A percentile compares a stretch with the other conserved stretches of the same genome.
phyloP scores from a whole-genome alignment of 1,284 basidiomycete species.

The Ustilago cynodontis region DNA sequence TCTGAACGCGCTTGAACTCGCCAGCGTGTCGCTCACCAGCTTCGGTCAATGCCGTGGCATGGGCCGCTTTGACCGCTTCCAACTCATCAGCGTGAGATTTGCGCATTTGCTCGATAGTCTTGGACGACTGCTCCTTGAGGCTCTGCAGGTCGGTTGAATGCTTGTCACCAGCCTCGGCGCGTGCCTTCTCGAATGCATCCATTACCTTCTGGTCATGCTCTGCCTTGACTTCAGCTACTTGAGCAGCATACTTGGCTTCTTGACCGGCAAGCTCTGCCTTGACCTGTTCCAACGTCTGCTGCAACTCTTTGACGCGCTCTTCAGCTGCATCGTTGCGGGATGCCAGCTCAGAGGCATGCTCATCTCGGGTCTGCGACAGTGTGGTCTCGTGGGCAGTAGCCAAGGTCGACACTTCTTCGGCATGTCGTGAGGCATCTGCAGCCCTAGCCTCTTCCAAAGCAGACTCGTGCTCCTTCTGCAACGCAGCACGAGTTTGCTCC shows the following conservation, averaged over 20 bases:
- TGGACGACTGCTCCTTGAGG: constrained; percentile 42
- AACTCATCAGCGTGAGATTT: constrained; percentile 50
- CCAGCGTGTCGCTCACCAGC: constrained; percentile 25
- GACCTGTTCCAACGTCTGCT: constrained; percentile 35
- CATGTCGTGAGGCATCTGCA: constrained; percentile 24
- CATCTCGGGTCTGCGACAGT: constrained; percentile 21
- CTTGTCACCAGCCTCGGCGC: constrained; percentile 49
- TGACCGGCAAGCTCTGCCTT: constrained; percentile 43
- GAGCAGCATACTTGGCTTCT: constrained; percentile 43
- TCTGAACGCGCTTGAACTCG: constrained; percentile 42
- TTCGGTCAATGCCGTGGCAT: constrained; percentile 35
- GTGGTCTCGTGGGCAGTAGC: constrained; percentile 34
- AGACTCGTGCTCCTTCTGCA: constrained; percentile 30
- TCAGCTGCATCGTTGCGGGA: constrained; percentile 34
- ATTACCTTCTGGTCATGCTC: constrained; percentile 52
- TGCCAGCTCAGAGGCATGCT: constrained; percentile 34
- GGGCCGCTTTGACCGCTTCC: constrained; percentile 30
- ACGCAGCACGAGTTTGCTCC: constrained; percentile 19
- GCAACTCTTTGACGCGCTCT: constrained; percentile 34
- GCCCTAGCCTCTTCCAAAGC: constrained; percentile 29
- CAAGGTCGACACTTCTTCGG: constrained; percentile 31
- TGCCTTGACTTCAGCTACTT: constrained; percentile 50
- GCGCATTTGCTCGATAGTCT: constrained; percentile 48
- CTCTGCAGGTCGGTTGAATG: constrained; percentile 52
- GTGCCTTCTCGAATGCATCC: constrained; percentile 54